Percentiles rank a stretch among this genome's conserved stretches.
Evolutionary conservation across 345 rosid species (phyloP).

Genomic region (Excoecaria agallocha): DNA sequence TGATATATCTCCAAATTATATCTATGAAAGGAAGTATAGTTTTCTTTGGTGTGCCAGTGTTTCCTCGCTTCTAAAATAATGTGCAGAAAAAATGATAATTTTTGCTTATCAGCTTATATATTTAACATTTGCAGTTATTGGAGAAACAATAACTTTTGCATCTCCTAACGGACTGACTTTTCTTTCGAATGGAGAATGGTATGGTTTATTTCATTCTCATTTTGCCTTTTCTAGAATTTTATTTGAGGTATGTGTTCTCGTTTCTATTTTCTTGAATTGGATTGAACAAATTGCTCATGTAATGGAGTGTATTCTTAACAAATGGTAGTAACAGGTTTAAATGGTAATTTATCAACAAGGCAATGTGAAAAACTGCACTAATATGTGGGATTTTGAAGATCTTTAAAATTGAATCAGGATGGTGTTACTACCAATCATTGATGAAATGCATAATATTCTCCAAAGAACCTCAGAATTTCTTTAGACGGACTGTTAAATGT

Average conservation of each 20-base stretch:
- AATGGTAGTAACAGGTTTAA: not conserved
- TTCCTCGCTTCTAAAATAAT: not conserved
- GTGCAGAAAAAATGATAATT: not conserved
- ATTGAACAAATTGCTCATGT: not conserved
- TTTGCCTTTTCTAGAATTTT: not conserved
- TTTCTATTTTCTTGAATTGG: not conserved
- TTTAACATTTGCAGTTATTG: conserved; percentile 63
- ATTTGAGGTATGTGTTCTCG: not conserved
- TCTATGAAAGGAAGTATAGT: not conserved
- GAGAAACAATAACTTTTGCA: conserved; percentile 84
- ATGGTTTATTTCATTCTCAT: conserved; percentile 15
- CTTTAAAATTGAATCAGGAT: not conserved
- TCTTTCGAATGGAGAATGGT: conserved; percentile 98
- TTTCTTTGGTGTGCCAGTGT: not conserved
- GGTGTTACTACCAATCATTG: not conserved
- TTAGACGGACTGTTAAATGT: not conserved
- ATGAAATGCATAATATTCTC: not conserved
- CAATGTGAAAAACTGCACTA: not conserved
- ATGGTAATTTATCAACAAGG: not conserved
- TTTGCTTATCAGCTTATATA: not conserved
- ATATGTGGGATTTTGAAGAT: not conserved
- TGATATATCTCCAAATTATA: not conserved
- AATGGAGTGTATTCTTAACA: not conserved
- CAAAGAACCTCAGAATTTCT: not conserved
- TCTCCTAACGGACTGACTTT: conserved; percentile 60